Conservation (phyloP, 306 rosid species). For the Quercus wislizeni region DNA sequence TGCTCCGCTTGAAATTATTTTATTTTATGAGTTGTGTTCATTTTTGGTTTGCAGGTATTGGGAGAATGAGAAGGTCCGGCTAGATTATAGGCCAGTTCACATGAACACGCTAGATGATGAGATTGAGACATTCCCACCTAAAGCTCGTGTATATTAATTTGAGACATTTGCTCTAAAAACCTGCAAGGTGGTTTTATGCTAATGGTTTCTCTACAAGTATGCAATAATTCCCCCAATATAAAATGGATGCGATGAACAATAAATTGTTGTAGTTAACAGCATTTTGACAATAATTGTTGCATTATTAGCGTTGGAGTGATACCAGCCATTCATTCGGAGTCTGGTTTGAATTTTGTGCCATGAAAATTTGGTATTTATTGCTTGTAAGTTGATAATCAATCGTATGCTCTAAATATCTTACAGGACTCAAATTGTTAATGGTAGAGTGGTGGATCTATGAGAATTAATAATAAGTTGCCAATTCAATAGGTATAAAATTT, state of each 20-base stretch:
- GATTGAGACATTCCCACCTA: slow-evolving; percentile 87
- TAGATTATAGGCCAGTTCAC: slow-evolving; percentile 94
- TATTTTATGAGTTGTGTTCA: slow-evolving; percentile 15
- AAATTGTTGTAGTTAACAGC: slow-evolving; percentile 29
- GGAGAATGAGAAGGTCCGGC: slow-evolving; percentile 77
- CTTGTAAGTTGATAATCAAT: background rate
- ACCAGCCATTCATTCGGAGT: slow-evolving; percentile 19
- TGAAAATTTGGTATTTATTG: slow-evolving; percentile 12
- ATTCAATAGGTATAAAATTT: no score
- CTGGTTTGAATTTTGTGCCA: slow-evolving; percentile 30
- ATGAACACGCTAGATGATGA: slow-evolving; percentile 86
- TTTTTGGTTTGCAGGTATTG: slow-evolving; percentile 60
- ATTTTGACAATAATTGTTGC: slow-evolving; percentile 37
- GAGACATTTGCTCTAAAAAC: slow-evolving; percentile 13
- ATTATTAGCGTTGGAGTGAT: slow-evolving; percentile 28
- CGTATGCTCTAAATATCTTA: background rate
- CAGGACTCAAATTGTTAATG: background rate
- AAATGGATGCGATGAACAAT: slow-evolving; percentile 30
- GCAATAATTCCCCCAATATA: slow-evolving; percentile 21
- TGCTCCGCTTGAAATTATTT: background rate
- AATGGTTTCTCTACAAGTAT: slow-evolving; percentile 9
- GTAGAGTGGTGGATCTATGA: no score
- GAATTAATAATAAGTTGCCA: no score
- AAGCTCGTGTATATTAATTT: slow-evolving; percentile 83
- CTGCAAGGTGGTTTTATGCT: slow-evolving; percentile 3